Conservation (phyloP, 1,284 basidiomycete species). For the Ceratobasidium sp. region DNA sequence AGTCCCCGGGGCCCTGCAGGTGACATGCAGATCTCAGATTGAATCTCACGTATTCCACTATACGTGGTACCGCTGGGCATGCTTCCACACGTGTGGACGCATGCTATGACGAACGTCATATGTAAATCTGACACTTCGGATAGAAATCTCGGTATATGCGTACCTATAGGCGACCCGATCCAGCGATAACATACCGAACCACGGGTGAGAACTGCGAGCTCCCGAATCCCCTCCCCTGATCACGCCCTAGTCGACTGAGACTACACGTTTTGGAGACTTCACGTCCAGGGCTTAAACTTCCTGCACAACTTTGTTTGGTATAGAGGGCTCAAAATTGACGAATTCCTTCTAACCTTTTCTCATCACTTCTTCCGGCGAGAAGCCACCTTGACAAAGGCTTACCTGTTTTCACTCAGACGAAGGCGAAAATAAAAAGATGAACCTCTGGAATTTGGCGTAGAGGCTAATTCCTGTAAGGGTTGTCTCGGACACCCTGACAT, state of each 20-base stretch:
- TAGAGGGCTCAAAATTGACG: not conserved
- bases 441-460: not conserved
- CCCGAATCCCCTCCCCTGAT: conserved; percentile 5
- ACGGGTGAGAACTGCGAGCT: not conserved
- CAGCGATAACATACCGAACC: not conserved
- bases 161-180: not conserved
- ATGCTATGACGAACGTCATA: conserved; percentile 23
- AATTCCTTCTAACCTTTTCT: not conserved
- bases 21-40: conserved; percentile 28
- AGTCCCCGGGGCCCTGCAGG: conserved; percentile 35
- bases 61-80: not conserved
- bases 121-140: conserved; percentile 5
- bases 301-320: not conserved
- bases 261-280: conserved; percentile 13
- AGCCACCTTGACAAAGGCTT: conserved; percentile 24
- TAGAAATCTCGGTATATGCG: not conserved
- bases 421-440: not conserved
- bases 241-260: conserved; percentile 17
- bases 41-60: conserved; percentile 18
- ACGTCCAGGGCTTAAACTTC: conserved; percentile 15
- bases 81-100: conserved; percentile 16
- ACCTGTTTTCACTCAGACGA: conserved; percentile 1
- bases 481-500: not conserved
- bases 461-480: conserved; percentile 2
- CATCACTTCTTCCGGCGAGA: conserved; percentile 29